Percentiles rank a stretch among this genome's conserved stretches.
Conservation (phyloP, 2,329 filamentous ascomycete genomes). For the Colletotrichum spinosum region DNA sequence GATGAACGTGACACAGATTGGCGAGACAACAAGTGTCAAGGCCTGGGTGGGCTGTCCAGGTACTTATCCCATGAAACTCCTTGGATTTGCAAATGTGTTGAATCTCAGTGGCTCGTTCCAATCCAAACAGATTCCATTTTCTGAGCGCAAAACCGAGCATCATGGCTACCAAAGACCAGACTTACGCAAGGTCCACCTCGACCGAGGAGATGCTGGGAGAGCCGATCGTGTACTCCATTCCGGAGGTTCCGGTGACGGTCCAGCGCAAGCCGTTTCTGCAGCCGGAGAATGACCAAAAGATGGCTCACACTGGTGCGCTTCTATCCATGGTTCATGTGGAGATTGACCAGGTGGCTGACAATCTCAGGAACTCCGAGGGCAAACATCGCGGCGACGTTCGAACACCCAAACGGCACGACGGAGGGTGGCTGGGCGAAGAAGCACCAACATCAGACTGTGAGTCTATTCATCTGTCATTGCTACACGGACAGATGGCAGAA, state of each 20-base stretch:
- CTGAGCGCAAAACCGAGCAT: background rate
- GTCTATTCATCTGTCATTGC: background rate
- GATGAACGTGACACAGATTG: constrained; percentile 12
- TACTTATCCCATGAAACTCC: background rate
- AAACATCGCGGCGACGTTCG: constrained; percentile 49
- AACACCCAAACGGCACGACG: constrained; percentile 49
- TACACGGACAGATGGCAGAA: no score
- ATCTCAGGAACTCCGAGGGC: constrained; percentile 46
- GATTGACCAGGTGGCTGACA: background rate
- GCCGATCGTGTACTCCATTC: constrained; percentile 24
- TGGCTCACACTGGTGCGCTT: constrained; percentile 43
- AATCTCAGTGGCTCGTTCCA: background rate
- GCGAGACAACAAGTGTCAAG: background rate
- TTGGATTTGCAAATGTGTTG: no score
- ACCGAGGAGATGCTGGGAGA: constrained; percentile 5
- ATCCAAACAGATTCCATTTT: background rate
- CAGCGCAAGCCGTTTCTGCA: constrained; percentile 46
- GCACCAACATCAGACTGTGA: constrained; percentile 47
- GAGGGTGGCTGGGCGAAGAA: constrained; percentile 45
- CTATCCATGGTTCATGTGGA: background rate
- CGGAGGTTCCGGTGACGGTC: constrained; percentile 41
- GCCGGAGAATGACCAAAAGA: constrained; percentile 42
- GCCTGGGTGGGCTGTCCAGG: no score
- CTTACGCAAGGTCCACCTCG: background rate
- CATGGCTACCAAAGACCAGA: constrained; percentile 20